Base-by-base conservation (phyloP, 441 rosid genomes). In the Pelargonium australe region DNA sequence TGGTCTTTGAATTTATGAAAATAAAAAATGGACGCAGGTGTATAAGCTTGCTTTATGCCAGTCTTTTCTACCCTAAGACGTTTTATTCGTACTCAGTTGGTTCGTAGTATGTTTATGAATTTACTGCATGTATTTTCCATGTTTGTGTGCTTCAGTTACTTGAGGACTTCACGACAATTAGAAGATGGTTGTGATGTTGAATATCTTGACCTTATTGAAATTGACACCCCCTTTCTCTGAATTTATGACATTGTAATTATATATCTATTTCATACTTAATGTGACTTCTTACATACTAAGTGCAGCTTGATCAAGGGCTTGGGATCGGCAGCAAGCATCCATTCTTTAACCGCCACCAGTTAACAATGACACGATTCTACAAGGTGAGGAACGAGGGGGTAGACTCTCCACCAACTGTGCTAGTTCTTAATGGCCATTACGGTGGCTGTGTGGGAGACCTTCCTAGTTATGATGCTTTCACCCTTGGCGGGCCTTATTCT, bases 381-480 rank as follows among this genome's bases (percentile, higher is more conserved):
- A 97, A 85, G 77, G 77, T 94, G 84, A 85, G 72, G 82, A 75
- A 84, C 74, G 97, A 88, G 37, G 96, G 87, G 81, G 99, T 88
- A 88, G 94, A 87, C 55, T 84, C 86, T 49, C 94, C 96, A 2
- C 99, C 97, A 57, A 91, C 99, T 11, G 88, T 91, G 53, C 85
- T 94, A 49, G 99, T 94, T 75, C 94, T 94, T 62, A 89, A 94
- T 69, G 91, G 99, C 43, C 99, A 90, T 80, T 94, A 94, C 31
- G 99, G 99, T 66, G 97, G 97, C 3, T 94, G 99, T 58, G 92
- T 89, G 28, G 96, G 99, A 4, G 97, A 94, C 72, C 97, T 94
- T 72, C 90, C 99, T 63, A 91, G 96, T 78, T 94, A 94, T 73
- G 99, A 94, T 78, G 97, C 97, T 34, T 94, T 94, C 76, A 86